These are phyloP conservation scores for Hypsizygus marmoreus DNA, from an alignment of 768 basidiomycete species.

Conservation along the genomic window DNA sequence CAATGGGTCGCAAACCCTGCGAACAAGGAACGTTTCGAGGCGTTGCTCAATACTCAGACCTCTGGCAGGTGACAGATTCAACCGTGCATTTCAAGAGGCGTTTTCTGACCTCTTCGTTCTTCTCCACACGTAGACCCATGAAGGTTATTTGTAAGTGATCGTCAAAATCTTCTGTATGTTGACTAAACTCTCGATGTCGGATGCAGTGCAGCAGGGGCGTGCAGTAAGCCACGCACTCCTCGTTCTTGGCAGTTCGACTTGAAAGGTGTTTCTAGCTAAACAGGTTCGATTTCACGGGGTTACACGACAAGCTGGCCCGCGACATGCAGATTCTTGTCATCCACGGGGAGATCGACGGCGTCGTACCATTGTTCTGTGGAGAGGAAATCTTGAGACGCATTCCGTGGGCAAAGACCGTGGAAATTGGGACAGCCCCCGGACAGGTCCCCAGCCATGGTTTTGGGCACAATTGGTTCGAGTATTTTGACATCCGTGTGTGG, in stretches of 20 bases:
- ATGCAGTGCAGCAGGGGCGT: constrained; percentile 32
- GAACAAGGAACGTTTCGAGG: constrained; percentile 26
- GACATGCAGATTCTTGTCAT: constrained; percentile 39
- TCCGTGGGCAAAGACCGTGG: constrained; percentile 37
- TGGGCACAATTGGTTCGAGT: constrained; percentile 49
- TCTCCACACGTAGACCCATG: constrained; percentile 22
- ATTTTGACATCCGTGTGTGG: constrained; percentile 45
- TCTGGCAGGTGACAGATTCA: constrained; percentile 26
- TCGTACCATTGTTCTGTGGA: constrained; percentile 39
- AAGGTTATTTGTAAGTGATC: constrained; percentile 29
- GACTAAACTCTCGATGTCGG: not conserved
- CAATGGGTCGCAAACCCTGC: constrained; percentile 32
- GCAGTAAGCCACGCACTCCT: constrained; percentile 32
- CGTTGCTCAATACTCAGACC: constrained; percentile 24
- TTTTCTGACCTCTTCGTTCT: not conserved
- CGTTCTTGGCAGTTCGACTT: too few species aligned
- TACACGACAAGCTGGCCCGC: constrained; percentile 31
- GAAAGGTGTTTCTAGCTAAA: constrained; percentile 26
- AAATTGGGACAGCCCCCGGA: constrained; percentile 32
- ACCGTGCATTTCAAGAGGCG: not conserved
- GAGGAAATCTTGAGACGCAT: constrained; percentile 36
- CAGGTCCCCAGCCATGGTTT: constrained; percentile 39
- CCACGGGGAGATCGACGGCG: constrained; percentile 39
- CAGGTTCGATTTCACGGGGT: constrained; percentile 30
- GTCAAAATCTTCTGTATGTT: not conserved